phyloP scores from a whole-genome alignment of 2,329 filamentous ascomycete species.

The Penicillium sp. region DNA sequence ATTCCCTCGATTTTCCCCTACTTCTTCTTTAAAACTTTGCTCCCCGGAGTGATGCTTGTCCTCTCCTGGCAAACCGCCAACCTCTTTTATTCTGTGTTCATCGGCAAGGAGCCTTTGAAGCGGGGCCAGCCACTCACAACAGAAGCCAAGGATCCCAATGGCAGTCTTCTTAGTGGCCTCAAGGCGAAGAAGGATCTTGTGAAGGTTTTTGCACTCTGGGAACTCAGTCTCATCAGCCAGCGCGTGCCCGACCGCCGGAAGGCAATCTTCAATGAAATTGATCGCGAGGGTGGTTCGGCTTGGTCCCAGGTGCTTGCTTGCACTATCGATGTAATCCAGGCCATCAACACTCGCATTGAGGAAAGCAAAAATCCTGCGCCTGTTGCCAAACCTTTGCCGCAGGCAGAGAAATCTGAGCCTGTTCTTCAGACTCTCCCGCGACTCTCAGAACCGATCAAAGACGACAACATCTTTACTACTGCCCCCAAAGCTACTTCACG shows the following conservation, averaged over 20 bases:
- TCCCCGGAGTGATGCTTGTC: slow-evolving; percentile 66
- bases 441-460: slow-evolving; percentile 50
- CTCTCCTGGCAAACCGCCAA: slow-evolving; percentile 77
- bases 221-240: slow-evolving; percentile 75
- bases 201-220: slow-evolving; percentile 86
- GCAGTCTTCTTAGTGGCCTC: slow-evolving; percentile 79
- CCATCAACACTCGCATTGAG: slow-evolving; percentile 67
- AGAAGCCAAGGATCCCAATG: slow-evolving; percentile 87
- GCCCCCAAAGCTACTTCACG: slow-evolving; percentile 39
- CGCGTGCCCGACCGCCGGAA: slow-evolving; percentile 73
- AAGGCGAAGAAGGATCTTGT: slow-evolving; percentile 78
- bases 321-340: slow-evolving; percentile 68
- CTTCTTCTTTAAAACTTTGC: slow-evolving; percentile 57
- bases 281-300: slow-evolving; percentile 73
- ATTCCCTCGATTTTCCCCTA: slow-evolving; percentile 58
- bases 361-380: slow-evolving; percentile 54
- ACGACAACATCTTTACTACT: slow-evolving; percentile 50
- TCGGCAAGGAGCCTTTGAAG: slow-evolving; percentile 79
- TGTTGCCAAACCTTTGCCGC: slow-evolving; percentile 28
- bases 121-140: slow-evolving; percentile 78
- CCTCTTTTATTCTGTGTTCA: slow-evolving; percentile 73
- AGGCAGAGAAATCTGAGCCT: slow-evolving; percentile 46
- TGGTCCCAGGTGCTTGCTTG: slow-evolving; percentile 75
- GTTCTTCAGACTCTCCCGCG: slow-evolving; percentile 51
- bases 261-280: slow-evolving; percentile 82